phyloP scores from a whole-genome alignment of 257 asterid species.

The Jacaranda mimosifolia region DNA sequence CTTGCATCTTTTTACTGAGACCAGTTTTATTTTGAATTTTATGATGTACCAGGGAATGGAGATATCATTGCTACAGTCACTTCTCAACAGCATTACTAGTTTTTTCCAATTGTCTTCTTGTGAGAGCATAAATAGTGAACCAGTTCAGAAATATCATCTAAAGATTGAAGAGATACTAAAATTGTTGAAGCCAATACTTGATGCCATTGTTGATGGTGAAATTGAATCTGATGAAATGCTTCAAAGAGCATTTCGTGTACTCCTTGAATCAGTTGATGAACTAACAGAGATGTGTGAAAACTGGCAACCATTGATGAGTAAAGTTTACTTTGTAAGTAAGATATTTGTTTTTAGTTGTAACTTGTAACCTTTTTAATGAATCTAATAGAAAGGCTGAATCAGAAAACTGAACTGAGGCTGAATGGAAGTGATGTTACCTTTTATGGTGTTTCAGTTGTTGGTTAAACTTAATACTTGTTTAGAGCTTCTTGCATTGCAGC shows the following conservation, averaged over 20 bases:
- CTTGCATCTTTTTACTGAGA: constrained; percentile 29
- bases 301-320: constrained; percentile 85
- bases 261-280: constrained; percentile 66
- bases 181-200: constrained; percentile 67
- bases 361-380: constrained; percentile 16
- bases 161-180: constrained; percentile 71
- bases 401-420: neutral
- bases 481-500: neutral
- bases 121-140: constrained; percentile 67
- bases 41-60: constrained; percentile 70
- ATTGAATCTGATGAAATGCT: constrained; percentile 61
- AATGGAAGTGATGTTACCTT: constrained; percentile 12
- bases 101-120: constrained; percentile 58
- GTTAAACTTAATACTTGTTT: neutral
- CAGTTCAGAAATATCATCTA: constrained; percentile 59
- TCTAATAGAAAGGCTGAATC: neutral
- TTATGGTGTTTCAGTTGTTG: neutral
- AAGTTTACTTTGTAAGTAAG: constrained; percentile 80
- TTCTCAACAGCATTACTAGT: constrained; percentile 67
- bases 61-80: constrained; percentile 69
- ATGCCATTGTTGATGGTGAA: constrained; percentile 59
- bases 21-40: constrained; percentile 35
- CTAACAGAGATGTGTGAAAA: constrained; percentile 65
- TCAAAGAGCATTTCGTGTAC: constrained; percentile 60
- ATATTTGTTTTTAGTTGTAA: neutral